Percentiles rank a stretch among this genome's conserved stretches.
Evolutionary conservation across 306 rosid species (phyloP).

Genomic region (Sphenostylis stenocarpa): DNA sequence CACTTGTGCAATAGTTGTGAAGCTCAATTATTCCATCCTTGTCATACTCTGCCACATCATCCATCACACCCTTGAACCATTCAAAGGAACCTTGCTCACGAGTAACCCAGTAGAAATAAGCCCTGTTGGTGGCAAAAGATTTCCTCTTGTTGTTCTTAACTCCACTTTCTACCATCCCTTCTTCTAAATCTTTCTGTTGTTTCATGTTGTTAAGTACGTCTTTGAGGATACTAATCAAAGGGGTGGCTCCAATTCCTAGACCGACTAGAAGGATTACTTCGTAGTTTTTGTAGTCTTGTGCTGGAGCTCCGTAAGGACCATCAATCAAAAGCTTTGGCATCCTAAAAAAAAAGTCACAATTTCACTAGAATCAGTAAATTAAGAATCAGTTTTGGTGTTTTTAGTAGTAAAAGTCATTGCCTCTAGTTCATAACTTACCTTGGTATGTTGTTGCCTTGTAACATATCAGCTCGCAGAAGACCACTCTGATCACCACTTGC

Average conservation of each 20-base stretch:
- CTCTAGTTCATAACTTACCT: background rate
- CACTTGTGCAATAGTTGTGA: slow-evolving; percentile 86
- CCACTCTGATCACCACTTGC: slow-evolving; percentile 23
- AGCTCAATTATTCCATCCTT: slow-evolving; percentile 64
- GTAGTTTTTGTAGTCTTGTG: slow-evolving; percentile 86
- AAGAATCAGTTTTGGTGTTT: background rate
- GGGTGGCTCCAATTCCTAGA: slow-evolving; percentile 88
- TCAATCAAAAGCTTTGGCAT: slow-evolving; percentile 77
- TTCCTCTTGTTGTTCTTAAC: slow-evolving; percentile 46
- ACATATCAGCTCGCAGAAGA: slow-evolving; percentile 14
- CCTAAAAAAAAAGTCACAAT: slow-evolving; percentile 37
- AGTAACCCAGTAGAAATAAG: slow-evolving; percentile 91
- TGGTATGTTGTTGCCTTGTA: slow-evolving; percentile 16
- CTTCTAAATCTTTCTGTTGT: slow-evolving; percentile 57
- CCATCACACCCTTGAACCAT: slow-evolving; percentile 90
- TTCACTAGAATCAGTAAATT: background rate
- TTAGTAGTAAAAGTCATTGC: background rate
- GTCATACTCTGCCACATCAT: slow-evolving; percentile 78
- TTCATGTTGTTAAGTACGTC: slow-evolving; percentile 82
- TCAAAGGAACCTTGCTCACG: slow-evolving; percentile 91
- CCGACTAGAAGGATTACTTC: slow-evolving; percentile 85
- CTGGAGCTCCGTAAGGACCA: slow-evolving; percentile 94
- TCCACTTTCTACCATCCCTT: slow-evolving; percentile 44
- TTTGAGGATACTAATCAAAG: slow-evolving; percentile 77
- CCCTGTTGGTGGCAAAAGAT: slow-evolving; percentile 69